Evolutionary conservation across 2,329 filamentous ascomycete genomes (phyloP), one percentile per base, ranked within the genome.

Genomic region (Penicillium sp.): DNA sequence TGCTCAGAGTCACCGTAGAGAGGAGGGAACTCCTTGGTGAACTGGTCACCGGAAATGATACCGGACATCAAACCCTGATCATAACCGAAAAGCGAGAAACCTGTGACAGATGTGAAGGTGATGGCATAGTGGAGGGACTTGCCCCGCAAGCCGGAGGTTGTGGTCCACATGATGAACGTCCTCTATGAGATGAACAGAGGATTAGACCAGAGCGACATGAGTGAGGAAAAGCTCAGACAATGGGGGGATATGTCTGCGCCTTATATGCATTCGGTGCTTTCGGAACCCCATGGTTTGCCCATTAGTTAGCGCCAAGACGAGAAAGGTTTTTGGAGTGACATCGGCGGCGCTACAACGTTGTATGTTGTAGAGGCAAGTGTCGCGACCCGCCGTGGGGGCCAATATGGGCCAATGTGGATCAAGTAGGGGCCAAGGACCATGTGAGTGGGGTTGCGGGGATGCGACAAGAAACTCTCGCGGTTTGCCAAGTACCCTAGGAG

Each of bases 61-160:
- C 68, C 69, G 19, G 67, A 65, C 61, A 71, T 70, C 55, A 72
- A 51, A 44, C 69, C 70, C 60, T 72, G 70, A 52, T 72, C 67
- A 56, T 70, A 72, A 45, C 70, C 70, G 57, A 71, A 71, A 23
- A 84, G 78, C 7, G 84, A 71, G 71, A 85, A 85, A 14, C 81
- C 83, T 29, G 66, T 49, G n/a, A 69, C 67, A 40, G 67, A 66
- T n/a, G 63, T 66, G 29, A 70, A 50, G 50, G 68, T 71, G 56
- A 69, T 61, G 35, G 50, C 53, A 7, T 57, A 10, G 41, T 53
- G 58, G 51, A 61, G 58, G 47, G 47, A 63, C 38, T 57, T 55
- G 62, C 68, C 68, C 56, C 57, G 53, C 14, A 70, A 52, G 50
- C 68, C 68, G 36, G 34, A 55, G 32, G 67, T 69, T 38, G 59